Evolutionary conservation across 78 protist species (phyloP).

Genomic region (Isochrysis galbana): DNA sequence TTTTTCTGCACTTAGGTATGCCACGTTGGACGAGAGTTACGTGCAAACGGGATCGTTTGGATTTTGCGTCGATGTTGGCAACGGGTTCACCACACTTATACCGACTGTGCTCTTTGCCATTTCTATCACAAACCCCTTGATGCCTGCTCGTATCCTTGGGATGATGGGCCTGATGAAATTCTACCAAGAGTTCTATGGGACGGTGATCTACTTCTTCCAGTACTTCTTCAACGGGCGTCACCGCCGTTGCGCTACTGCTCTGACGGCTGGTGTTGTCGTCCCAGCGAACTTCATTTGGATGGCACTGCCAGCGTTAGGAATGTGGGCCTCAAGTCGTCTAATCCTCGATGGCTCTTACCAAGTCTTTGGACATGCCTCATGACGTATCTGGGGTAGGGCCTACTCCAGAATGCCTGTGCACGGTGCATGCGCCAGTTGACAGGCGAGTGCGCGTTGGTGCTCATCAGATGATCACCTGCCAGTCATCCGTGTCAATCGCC

Average conservation of each 20-base stretch:
- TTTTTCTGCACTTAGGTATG: background rate
- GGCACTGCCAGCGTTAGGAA: background rate
- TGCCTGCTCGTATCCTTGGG: background rate
- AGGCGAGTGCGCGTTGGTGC: too few relatives aligned
- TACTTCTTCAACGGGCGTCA: background rate
- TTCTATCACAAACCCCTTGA: background rate
- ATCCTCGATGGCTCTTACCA: background rate
- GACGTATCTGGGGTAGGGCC: too few relatives aligned
- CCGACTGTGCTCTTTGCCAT: background rate
- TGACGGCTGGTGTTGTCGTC: background rate
- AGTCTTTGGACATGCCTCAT: background rate
- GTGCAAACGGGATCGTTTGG: background rate
- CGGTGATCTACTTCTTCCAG: background rate
- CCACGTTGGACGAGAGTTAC: background rate
- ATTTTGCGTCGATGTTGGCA: background rate
- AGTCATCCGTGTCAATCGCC: too few relatives aligned
- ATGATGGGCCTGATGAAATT: background rate
- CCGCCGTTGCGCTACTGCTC: background rate
- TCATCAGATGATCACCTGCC: too few relatives aligned
- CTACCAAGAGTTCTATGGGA: background rate
- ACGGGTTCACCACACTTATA: background rate
- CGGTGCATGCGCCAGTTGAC: too few relatives aligned
- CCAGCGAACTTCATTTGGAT: background rate
- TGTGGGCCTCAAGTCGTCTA: background rate
- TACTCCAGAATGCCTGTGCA: too few relatives aligned